Evolutionary conservation across 129 eudicot species (phyloP).

Genomic region (Flaveria bidentis): DNA sequence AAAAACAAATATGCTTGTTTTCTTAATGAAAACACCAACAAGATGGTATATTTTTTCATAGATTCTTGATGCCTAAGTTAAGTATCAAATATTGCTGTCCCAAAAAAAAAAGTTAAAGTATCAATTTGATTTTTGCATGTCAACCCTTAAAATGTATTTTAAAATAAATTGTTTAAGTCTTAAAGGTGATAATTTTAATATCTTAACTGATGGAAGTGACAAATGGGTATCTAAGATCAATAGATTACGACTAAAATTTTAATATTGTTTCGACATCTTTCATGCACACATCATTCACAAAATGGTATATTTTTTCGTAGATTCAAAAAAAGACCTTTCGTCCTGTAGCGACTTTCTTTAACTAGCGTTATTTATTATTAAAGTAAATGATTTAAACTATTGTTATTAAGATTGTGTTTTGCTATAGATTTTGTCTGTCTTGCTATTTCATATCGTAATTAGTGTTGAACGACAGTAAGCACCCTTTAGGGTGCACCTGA

Average conservation of each 20-base stretch:
- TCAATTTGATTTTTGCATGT: not conserved
- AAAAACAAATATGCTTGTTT: too few relatives aligned
- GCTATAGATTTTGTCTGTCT: too few relatives aligned
- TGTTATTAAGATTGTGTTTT: too few relatives aligned
- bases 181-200: not conserved
- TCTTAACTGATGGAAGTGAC: not conserved
- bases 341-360: not conserved
- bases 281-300: not conserved
- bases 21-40: too few relatives aligned
- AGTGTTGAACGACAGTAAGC: too few relatives aligned
- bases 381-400: not conserved
- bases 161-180: not conserved
- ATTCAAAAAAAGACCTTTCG: not conserved
- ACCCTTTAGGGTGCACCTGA: too few relatives aligned
- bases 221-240: not conserved
- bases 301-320: not conserved
- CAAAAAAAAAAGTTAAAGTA: too few relatives aligned
- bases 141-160: not conserved
- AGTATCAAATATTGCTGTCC: too few relatives aligned
- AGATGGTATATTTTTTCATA: too few relatives aligned
- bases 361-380: not conserved
- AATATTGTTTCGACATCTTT: not conserved
- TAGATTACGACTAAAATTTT: not conserved
- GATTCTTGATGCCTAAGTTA: too few relatives aligned
- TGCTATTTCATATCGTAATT: too few relatives aligned